Conservation (phyloP, 1,284 basidiomycete species). For the Bondarzewia mesenterica region DNA sequence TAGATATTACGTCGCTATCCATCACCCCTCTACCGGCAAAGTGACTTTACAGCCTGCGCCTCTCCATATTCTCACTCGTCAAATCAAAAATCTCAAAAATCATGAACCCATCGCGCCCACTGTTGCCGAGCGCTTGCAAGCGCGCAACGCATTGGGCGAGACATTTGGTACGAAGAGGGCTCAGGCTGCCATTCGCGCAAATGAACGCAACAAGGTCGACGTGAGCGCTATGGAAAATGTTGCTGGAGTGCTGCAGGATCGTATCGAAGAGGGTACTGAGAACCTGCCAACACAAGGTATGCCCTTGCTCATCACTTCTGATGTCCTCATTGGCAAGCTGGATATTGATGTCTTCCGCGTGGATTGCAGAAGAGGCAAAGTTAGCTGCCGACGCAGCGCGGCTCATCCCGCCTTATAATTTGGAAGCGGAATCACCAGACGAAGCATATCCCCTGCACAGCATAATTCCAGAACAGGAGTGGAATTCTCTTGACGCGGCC, state of each 20-base stretch:
- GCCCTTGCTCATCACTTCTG: neutral
- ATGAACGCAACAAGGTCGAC: slow-evolving; percentile 84
- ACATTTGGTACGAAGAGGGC: slow-evolving; percentile 93
- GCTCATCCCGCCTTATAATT: slow-evolving; percentile 70
- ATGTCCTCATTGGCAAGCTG: neutral
- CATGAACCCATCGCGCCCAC: slow-evolving; percentile 46
- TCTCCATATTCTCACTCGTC: slow-evolving; percentile 68
- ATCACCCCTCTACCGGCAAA: slow-evolving; percentile 64
- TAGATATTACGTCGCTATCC: slow-evolving; percentile 62
- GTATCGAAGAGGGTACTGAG: slow-evolving; percentile 66
- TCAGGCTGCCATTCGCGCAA: slow-evolving; percentile 74
- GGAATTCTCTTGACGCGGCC: slow-evolving; percentile 48
- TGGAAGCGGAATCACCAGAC: slow-evolving; percentile 52
- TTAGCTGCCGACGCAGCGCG: slow-evolving; percentile 51
- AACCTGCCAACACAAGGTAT: slow-evolving; percentile 60
- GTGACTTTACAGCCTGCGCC: slow-evolving; percentile 64
- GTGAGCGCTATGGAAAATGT: slow-evolving; percentile 78
- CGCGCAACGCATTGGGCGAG: slow-evolving; percentile 76
- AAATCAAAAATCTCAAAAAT: slow-evolving; percentile 77
- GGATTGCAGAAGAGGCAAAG: slow-evolving; percentile 58
- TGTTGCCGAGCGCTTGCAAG: slow-evolving; percentile 48
- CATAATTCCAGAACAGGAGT: slow-evolving; percentile 73
- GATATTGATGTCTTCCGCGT: too few species aligned
- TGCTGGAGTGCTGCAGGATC: slow-evolving; percentile 69
- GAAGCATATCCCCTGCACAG: slow-evolving; percentile 73